Evolutionary conservation across 148 eudicot genomes (phyloP).

Genomic region (Rhododendron griersonianum): DNA sequence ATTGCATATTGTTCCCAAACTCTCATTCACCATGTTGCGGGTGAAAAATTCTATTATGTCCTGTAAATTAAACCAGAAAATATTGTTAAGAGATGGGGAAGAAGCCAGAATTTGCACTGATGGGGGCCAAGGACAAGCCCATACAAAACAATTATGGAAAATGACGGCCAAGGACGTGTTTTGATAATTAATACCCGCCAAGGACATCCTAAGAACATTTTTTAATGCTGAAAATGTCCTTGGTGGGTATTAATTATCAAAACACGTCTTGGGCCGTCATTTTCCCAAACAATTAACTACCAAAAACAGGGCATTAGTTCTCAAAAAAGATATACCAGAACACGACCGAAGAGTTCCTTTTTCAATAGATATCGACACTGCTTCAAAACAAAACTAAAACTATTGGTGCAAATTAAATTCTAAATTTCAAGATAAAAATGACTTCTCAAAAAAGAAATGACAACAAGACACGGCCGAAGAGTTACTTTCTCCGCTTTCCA

Average conservation of each 20-base stretch:
- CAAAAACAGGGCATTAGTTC: not conserved
- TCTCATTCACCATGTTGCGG: constrained; percentile 80
- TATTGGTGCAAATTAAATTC: not conserved
- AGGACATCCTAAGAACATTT: too few species aligned
- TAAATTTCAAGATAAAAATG: not conserved
- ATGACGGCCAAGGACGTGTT: too few species aligned
- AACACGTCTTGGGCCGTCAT: too few species aligned
- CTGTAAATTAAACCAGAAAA: constrained; percentile 29
- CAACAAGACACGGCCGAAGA: not conserved
- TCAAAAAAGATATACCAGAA: not conserved
- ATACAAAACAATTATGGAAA: not conserved
- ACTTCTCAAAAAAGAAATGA: not conserved
- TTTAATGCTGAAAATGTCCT: too few species aligned
- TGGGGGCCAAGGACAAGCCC: not conserved
- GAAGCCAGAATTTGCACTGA: not conserved
- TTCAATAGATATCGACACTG: not conserved
- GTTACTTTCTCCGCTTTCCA: not conserved
- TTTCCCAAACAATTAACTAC: not conserved
- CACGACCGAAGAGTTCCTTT: not conserved
- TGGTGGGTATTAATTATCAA: too few species aligned
- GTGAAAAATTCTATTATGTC: constrained; percentile 81
- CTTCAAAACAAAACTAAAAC: not conserved
- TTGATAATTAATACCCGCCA: too few species aligned
- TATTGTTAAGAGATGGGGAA: not conserved
- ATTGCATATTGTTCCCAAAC: constrained; percentile 78